Conservation (phyloP, 805 yeast genomes). For the Teunomyces funiuensis region DNA sequence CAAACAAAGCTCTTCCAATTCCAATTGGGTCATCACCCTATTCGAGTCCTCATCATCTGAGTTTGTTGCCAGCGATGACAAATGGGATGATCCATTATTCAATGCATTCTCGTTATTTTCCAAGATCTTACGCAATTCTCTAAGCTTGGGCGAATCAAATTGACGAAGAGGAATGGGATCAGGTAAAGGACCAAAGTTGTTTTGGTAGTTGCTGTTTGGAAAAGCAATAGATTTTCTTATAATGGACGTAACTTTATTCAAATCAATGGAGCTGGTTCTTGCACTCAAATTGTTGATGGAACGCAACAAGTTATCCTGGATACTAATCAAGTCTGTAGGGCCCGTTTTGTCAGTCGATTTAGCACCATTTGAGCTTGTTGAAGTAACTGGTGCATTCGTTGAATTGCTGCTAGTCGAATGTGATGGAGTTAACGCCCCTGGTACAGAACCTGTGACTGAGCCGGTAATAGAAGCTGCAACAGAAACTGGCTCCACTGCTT, state of each 20-base stretch:
- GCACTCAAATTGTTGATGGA: constrained; percentile 16
- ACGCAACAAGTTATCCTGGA: constrained; percentile 21
- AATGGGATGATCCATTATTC: constrained; percentile 5
- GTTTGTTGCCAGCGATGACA: constrained; percentile 6
- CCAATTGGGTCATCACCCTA: constrained; percentile 44
- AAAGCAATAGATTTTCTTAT: constrained; percentile 35
- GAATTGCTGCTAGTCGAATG: constrained; percentile 3
- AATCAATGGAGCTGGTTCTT: constrained; percentile 25
- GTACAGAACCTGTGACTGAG: not conserved
- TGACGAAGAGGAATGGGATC: constrained; percentile 66
- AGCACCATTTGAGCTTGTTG: not conserved
- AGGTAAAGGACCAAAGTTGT: constrained; percentile 73
- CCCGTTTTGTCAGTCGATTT: constrained; percentile 8
- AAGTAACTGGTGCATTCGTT: not conserved
- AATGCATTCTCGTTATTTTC: constrained; percentile 32
- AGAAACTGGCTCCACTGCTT: constrained; percentile 8
- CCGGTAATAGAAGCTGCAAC: not conserved
- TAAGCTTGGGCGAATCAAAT: constrained; percentile 82
- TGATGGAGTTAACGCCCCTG: too few relatives aligned
- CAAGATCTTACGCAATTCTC: constrained; percentile 75
- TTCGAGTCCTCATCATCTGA: constrained; percentile 12
- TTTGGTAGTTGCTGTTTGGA: constrained; percentile 48
- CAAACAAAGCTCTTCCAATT: constrained; percentile 77
- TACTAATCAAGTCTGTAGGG: constrained; percentile 24
- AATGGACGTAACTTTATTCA: constrained; percentile 43